Evolutionary conservation across 805 yeast genomes (phyloP), one percentile per base, ranked within the genome.

Genomic region (Kuraishia ogatae): DNA sequence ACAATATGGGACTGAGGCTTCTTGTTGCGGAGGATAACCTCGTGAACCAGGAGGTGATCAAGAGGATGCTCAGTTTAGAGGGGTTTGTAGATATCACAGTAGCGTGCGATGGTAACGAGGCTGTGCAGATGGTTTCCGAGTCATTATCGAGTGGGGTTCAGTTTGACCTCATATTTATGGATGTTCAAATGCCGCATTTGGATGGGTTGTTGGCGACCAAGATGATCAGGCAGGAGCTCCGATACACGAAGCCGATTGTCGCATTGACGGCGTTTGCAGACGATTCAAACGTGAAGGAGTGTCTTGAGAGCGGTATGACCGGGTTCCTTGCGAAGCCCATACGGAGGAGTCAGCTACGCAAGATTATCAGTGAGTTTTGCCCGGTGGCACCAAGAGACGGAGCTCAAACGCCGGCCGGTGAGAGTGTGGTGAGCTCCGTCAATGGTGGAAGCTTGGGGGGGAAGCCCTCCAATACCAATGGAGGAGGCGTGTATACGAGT

Each of bases 261-360:
- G 98, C 97, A 0, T 77, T 93, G 54, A 92, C 98, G 0, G 98
- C 97, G 1, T 93, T 87, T 74, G 97, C 97, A 0, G 97, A 93
- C 68, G 90, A 89, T 59, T 84, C 92, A 50, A 93, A 92, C 63
- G 91, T 87, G 47, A 84, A 83, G 61, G 96, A 83, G 57, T 92
- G 98, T 68, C 66, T 88, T 56, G 85, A 82, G 20, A 84, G 87
- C n/a, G 98, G 98, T 2, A 94, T 93, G 98, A 76, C 85, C 59
- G 96, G 94, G 17, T 93, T 93, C 68, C 75, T 93, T 59, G 80
- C 96, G 1, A 93, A 93, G 62, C 99, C 99, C 0, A 83, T 91
- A 22, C 78, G 89, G 67, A 77, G 96, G 65, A 75, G 81, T 13
- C 81, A 86, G 57, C 71, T 91, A 59, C 77, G 83, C 58, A 79